Base-by-base conservation (phyloP, 2,329 filamentous ascomycete species). In the Verticillium nubilum region DNA sequence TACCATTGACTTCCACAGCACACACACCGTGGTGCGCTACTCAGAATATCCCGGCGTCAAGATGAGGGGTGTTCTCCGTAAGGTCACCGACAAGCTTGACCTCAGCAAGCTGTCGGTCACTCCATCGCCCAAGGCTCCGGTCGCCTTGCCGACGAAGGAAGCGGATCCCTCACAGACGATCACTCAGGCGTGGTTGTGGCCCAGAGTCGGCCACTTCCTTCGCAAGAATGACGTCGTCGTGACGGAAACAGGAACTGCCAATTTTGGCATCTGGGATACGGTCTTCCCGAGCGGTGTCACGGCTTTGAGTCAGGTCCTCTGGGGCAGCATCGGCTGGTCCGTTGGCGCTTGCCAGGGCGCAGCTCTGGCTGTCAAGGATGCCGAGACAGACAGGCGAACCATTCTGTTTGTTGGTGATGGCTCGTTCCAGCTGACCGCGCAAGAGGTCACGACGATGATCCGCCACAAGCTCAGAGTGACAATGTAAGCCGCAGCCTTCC, bases 321-420 rank as follows among this genome's bases (percentile, higher is more conserved):
- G 91, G 91, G 71, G 90, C 76, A 84, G 81, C 64, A 86, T 86
- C 60, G 83, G 83, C 25, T 86, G 82, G 82, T 82, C 83, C 4
- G 81, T 85, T 19, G 82, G 82, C 60, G 83, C 83, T 23, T 78
- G 77, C 33, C 82, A 85, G 67, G 83, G 83, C 33, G 92, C 91
- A 19, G 90, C 89, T 1, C 79, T 95, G 12, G 92, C 90, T 1
- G 85, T 86, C 0, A 87, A 86, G 66, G 91, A 95, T 68, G 74
- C 76, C 37, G 78, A 77, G 4, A 72, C 73, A 33, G 78, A 84
- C 56, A 76, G 85, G 27, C 80, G 92, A 61, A 92, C 89, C 0
- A 87, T 97, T 53, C 79, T 96, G 37, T 93, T 96, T 69, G 91
- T 92, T n/a, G 92, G 92, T 26, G 92, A 97, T 67, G 92, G 92